Evolutionary conservation across 805 yeast genomes (phyloP).

Genomic region (Saccharomycopsis microspora): DNA sequence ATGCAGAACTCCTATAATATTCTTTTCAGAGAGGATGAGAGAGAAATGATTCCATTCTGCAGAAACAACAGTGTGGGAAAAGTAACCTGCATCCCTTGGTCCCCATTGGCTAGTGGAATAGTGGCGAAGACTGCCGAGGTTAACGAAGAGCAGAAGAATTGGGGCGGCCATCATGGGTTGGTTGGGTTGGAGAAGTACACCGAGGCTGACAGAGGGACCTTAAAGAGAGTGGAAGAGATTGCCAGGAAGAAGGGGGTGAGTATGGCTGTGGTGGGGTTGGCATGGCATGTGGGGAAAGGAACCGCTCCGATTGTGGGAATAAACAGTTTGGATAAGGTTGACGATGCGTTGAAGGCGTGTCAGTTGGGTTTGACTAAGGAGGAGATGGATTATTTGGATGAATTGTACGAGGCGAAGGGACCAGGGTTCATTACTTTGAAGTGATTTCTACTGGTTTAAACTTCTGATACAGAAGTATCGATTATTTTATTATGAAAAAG

Average conservation of each 20-base stretch:
- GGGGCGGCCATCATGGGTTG: no score
- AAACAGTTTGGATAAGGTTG: constrained; percentile 34
- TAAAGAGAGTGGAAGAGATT: constrained; percentile 40
- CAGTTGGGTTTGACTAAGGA: constrained; percentile 25
- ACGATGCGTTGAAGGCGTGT: constrained; percentile 37
- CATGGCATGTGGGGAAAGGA: constrained; percentile 44
- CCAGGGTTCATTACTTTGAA: no score
- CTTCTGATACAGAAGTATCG: no score
- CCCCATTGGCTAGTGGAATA: constrained; percentile 46
- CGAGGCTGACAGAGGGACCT: constrained; percentile 24
- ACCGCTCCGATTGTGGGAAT: constrained; percentile 44
- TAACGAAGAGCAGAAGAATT: no score
- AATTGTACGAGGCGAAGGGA: background rate
- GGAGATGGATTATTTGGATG: constrained; percentile 6
- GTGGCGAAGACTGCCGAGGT: constrained; percentile 34
- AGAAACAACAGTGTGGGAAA: constrained; percentile 31
- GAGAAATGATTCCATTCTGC: constrained; percentile 48
- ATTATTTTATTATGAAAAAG: background rate
- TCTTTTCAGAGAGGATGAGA: constrained; percentile 50
- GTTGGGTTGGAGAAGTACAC: constrained; percentile 14
- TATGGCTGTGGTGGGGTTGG: constrained; percentile 45
- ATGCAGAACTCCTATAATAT: constrained; percentile 51
- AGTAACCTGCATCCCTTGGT: constrained; percentile 46
- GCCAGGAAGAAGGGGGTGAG: constrained; percentile 30
- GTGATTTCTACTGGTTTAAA: no score